These are phyloP conservation scores for Ascomycota sp. DNA, from an alignment of 2,329 filamentous ascomycete genomes.

Conservation along the genomic window DNA sequence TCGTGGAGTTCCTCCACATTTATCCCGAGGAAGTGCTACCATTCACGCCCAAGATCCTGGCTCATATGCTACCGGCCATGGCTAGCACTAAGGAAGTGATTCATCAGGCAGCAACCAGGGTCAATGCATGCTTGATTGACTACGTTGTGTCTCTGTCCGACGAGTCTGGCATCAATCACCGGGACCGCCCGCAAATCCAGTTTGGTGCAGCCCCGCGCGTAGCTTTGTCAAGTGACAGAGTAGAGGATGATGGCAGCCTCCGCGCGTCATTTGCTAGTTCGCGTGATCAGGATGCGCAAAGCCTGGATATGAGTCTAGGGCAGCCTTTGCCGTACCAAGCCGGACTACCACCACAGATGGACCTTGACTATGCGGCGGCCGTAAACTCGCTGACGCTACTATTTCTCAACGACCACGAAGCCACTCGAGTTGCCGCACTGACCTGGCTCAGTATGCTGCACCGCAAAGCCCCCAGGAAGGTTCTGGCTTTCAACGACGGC, in stretches of 20 bases:
- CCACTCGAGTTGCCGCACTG: constrained; percentile 77
- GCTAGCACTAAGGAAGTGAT: constrained; percentile 81
- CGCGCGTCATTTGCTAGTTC: constrained; percentile 31
- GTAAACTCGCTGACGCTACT: constrained; percentile 84
- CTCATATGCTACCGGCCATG: constrained; percentile 83
- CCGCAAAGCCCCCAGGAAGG: constrained; percentile 79
- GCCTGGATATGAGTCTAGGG: constrained; percentile 28
- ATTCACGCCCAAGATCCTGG: constrained; percentile 81
- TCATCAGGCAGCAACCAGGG: constrained; percentile 66
- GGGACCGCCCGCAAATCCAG: constrained; percentile 6
- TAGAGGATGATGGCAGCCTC: constrained; percentile 26
- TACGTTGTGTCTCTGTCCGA: constrained; percentile 85
- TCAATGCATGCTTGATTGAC: constrained; percentile 80
- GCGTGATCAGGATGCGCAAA: constrained; percentile 30
- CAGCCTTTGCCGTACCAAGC: constrained; percentile 22
- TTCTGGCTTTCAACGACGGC: constrained; percentile 88
- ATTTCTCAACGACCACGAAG: constrained; percentile 92
- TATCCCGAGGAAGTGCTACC: constrained; percentile 90
- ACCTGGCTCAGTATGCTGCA: constrained; percentile 98
- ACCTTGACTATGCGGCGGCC: constrained; percentile 89
- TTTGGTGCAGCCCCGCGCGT: constrained; percentile 18
- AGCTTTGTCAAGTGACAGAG: constrained; percentile 21
- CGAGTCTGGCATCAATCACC: constrained; percentile 23
- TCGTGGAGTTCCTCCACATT: constrained; percentile 91
- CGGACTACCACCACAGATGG: constrained; percentile 32